Percentiles rank a stretch among this genome's conserved stretches.
Evolutionary conservation across 257 asterid genomes (phyloP).

Genomic region (Przewalskia tangutica): DNA sequence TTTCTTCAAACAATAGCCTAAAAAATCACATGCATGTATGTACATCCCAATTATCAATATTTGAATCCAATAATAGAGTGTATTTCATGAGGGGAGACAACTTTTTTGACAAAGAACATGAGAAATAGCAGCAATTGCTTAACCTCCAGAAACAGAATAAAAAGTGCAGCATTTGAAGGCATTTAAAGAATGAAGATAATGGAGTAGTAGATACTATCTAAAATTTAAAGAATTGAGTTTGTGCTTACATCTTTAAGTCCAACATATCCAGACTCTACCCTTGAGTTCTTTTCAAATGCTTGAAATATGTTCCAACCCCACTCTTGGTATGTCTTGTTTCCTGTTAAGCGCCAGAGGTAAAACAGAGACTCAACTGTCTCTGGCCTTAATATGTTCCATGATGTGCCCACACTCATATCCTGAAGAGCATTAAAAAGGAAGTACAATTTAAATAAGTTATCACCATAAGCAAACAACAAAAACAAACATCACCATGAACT

Average conservation of each 20-base stretch:
- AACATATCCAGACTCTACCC: constrained; percentile 83
- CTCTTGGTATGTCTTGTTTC: constrained; percentile 94
- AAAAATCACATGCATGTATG: not conserved
- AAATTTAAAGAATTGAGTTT: not conserved
- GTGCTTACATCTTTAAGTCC: constrained; percentile 91
- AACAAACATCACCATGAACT: not conserved
- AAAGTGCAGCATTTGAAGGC: not conserved
- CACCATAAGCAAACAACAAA: not conserved
- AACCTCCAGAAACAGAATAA: not conserved
- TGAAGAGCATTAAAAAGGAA: constrained; percentile 17
- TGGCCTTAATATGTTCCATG: constrained; percentile 99
- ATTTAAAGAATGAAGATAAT: not conserved
- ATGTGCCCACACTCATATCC: constrained; percentile 99
- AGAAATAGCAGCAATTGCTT: not conserved
- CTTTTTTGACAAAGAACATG: not conserved
- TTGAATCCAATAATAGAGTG: not conserved
- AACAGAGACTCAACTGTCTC: constrained; percentile 99
- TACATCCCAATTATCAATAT: not conserved
- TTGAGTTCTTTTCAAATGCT: constrained; percentile 97
- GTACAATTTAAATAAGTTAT: not conserved
- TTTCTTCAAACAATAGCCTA: not conserved
- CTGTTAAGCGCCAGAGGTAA: constrained; percentile 97
- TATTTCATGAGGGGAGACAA: not conserved
- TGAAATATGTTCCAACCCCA: constrained; percentile 99
- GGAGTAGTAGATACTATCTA: not conserved